A percentile compares a stretch with the other conserved stretches of the same genome.
phyloP scores from a whole-genome alignment of 345 rosid species.

The Reutealis trisperma region DNA sequence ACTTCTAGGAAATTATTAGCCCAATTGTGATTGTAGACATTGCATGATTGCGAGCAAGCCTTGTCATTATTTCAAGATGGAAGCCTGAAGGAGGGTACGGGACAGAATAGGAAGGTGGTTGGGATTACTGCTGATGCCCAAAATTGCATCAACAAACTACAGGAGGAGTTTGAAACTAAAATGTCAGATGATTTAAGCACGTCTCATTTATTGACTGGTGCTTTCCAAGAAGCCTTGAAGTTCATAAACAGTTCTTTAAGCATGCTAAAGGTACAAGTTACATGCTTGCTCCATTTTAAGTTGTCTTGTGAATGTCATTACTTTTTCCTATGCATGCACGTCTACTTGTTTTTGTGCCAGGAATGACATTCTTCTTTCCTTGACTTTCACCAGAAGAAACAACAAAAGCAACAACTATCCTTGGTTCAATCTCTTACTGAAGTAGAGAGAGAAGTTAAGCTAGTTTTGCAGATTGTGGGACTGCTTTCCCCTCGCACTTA shows the following conservation, averaged over 20 bases:
- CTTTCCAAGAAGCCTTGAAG: slow-evolving; percentile 81
- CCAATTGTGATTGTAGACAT: slow-evolving; percentile 47
- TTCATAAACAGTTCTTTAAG: slow-evolving; percentile 60
- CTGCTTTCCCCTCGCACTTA: slow-evolving; percentile 52
- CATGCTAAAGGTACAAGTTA: slow-evolving; percentile 56
- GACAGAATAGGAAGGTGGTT: slow-evolving; percentile 34
- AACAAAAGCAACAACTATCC: slow-evolving; percentile 60
- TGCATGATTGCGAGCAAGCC: slow-evolving; percentile 75
- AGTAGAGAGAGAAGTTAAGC: slow-evolving; percentile 57
- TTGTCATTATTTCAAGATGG: slow-evolving; percentile 48
- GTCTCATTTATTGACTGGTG: slow-evolving; percentile 73
- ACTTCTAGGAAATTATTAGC: neutral
- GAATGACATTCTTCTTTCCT: neutral
- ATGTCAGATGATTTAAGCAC: slow-evolving; percentile 86
- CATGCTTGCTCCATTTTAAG: slow-evolving; percentile 2
- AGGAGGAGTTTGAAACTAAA: slow-evolving; percentile 59
- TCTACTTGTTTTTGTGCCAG: neutral
- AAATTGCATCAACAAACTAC: slow-evolving; percentile 52
- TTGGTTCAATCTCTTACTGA: slow-evolving; percentile 58
- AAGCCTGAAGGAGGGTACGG: slow-evolving; percentile 35
- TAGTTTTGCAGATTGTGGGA: slow-evolving; percentile 64
- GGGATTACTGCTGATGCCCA: slow-evolving; percentile 50
- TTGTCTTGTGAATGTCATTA: neutral
- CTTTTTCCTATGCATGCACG: neutral
- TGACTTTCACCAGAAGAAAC: slow-evolving; percentile 64